A percentile compares a stretch with the other conserved stretches of the same genome.
Evolutionary conservation across 1,284 basidiomycete genomes (phyloP).

Genomic region (Cryptococcus hybrid): DNA sequence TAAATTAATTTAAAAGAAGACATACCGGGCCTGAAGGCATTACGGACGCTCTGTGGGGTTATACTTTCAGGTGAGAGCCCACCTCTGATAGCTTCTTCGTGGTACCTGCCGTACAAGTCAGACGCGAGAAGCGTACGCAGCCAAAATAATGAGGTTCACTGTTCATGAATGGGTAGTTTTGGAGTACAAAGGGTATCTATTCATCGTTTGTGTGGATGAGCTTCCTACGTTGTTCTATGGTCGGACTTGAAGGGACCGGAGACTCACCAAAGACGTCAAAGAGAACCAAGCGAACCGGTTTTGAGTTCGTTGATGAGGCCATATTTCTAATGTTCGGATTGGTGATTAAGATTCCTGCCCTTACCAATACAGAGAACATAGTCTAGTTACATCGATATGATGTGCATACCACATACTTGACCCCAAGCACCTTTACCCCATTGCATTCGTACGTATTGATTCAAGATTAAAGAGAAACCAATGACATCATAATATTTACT

Average conservation of each 20-base stretch:
- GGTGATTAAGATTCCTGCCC: too few species aligned
- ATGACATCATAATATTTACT: too few species aligned
- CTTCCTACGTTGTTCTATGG: neutral
- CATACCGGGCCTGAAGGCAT: conserved; percentile 44
- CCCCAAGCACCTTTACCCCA: too few species aligned
- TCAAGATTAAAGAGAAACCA: too few species aligned
- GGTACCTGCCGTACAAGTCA: conserved; percentile 26
- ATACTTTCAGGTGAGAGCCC: conserved; percentile 31
- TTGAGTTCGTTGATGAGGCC: conserved; percentile 1
- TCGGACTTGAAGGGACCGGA: too few species aligned
- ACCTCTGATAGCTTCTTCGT: conserved; percentile 42
- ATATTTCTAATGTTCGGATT: neutral
- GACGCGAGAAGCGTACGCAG: neutral
- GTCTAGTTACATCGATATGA: too few species aligned
- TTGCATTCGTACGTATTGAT: too few species aligned
- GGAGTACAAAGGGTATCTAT: conserved; percentile 50
- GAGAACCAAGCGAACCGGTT: conserved; percentile 44
- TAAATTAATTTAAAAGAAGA: neutral
- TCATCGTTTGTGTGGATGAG: neutral
- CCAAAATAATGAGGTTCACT: conserved; percentile 21
- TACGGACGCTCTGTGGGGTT: conserved; percentile 32
- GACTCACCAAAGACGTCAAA: conserved; percentile 49
- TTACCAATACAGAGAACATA: too few species aligned
- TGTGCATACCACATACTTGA: too few species aligned
- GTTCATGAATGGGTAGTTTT: conserved; percentile 43